Conservation (phyloP, 169 alveolate genomes). For the Haemoproteus tartakovskyi region DNA sequence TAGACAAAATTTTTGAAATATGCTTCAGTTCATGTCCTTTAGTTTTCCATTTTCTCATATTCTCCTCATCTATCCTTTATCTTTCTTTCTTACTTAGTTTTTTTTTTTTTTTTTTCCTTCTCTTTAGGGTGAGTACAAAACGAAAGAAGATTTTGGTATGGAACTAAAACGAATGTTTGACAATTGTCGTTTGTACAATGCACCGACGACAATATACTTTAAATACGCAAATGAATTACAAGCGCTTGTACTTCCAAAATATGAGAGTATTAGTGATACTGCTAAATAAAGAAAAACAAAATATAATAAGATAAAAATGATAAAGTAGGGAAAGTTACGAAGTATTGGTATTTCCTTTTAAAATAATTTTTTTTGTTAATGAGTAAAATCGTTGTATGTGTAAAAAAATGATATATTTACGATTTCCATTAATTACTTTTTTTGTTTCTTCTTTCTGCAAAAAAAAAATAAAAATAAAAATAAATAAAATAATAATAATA, state of each 20-base stretch:
- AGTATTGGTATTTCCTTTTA: too few species aligned
- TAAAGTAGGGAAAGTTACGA: too few species aligned
- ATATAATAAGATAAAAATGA: too few species aligned
- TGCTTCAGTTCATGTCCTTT: too few species aligned
- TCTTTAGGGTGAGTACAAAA: conserved; percentile 86
- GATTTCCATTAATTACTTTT: too few species aligned
- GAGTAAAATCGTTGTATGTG: too few species aligned
- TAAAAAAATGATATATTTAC: too few species aligned
- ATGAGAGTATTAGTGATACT: conserved; percentile 72
- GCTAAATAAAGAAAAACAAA: conserved; percentile 32
- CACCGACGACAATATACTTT: conserved; percentile 92
- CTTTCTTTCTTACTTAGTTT: background rate
- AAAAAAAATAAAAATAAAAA: too few species aligned
- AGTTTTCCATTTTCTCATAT: background rate
- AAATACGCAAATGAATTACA: conserved; percentile 94
- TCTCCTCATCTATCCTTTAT: background rate
- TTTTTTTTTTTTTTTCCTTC: conserved; percentile 3
- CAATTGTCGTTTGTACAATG: conserved; percentile 93
- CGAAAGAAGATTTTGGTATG: conserved; percentile 86
- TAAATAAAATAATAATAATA: too few species aligned
- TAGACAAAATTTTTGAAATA: too few species aligned
- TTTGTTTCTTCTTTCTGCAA: too few species aligned
- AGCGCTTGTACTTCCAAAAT: conserved; percentile 88
- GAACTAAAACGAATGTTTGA: conserved; percentile 94
- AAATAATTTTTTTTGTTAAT: too few species aligned